phyloP scores from a whole-genome alignment of 345 rosid species.

The Eucalyptus caleyi region DNA sequence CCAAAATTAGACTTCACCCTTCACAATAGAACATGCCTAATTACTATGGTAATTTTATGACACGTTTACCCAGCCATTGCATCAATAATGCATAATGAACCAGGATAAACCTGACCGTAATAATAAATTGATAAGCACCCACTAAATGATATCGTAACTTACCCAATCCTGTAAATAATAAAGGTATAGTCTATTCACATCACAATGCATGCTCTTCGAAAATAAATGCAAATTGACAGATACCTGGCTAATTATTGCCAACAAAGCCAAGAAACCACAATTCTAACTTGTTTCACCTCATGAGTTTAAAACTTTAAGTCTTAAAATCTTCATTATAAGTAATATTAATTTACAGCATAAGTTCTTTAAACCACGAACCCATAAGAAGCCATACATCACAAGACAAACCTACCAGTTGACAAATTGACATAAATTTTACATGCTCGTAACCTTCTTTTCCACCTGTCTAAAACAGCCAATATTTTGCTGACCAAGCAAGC shows the following conservation, averaged over 20 bases:
- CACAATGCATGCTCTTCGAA: not conserved
- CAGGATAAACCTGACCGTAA: not conserved
- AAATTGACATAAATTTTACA: not conserved
- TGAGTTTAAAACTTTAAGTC: not conserved
- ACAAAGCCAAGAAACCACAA: not conserved
- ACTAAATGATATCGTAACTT: not conserved
- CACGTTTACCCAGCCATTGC: not conserved
- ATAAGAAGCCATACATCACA: not conserved
- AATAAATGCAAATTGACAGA: not conserved
- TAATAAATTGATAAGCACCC: not conserved
- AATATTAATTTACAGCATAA: not conserved
- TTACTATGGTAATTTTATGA: not conserved
- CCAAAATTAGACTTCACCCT: not conserved
- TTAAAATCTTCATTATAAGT: not conserved
- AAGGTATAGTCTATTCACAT: not conserved
- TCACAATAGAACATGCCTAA: not conserved
- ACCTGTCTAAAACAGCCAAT: not conserved
- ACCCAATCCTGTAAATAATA: not conserved
- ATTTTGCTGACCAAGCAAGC: not conserved
- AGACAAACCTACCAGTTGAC: not conserved
- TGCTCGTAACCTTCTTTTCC: not conserved
- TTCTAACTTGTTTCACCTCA: not conserved
- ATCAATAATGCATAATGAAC: not conserved
- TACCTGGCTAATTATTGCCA: not conserved
- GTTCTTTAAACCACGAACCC: not conserved